Evolutionary conservation across 352 stramenopile species (phyloP).

Genomic region (Globisporangium parvum): DNA sequence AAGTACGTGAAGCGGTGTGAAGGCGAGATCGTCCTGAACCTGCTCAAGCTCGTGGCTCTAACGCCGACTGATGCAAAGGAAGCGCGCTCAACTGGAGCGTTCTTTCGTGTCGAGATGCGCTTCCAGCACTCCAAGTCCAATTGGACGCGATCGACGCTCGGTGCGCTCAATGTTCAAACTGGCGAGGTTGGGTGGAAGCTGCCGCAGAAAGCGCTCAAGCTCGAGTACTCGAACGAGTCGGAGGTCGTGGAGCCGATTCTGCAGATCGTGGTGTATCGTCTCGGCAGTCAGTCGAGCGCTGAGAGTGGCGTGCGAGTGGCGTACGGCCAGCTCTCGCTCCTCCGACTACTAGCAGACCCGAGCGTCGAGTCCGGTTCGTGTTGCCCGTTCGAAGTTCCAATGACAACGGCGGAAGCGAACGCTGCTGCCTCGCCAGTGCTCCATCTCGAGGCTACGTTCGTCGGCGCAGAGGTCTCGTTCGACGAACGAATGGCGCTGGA

Average conservation of each 20-base stretch:
- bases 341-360: conserved; percentile 11
- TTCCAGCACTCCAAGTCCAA: conserved; percentile 1
- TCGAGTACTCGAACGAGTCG: conserved; percentile 25
- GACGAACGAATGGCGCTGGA: conserved; percentile 19
- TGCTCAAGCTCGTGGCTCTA: conserved; percentile 1
- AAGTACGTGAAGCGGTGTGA: conserved; percentile 9
- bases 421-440: conserved; percentile 3
- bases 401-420: conserved; percentile 4
- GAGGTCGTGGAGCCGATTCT: conserved; percentile 20
- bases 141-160: conserved; percentile 4
- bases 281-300: conserved; percentile 4
- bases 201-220: conserved; percentile 6
- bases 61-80: too few species aligned
- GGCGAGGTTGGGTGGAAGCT: conserved; percentile 12
- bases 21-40: neutral
- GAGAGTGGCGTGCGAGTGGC: conserved; percentile 18
- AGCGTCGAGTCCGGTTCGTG: neutral
- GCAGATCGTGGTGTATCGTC: conserved; percentile 23
- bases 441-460: conserved; percentile 18
- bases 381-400: conserved; percentile 3
- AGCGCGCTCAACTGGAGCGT: neutral
- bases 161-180: conserved; percentile 5
- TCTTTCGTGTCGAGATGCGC: conserved; percentile 7
- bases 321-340: conserved; percentile 19
- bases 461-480: conserved; percentile 12